These are phyloP conservation scores for Pythium coloratum DNA, from an alignment of 352 stramenopile species.

Conservation along the genomic window DNA sequence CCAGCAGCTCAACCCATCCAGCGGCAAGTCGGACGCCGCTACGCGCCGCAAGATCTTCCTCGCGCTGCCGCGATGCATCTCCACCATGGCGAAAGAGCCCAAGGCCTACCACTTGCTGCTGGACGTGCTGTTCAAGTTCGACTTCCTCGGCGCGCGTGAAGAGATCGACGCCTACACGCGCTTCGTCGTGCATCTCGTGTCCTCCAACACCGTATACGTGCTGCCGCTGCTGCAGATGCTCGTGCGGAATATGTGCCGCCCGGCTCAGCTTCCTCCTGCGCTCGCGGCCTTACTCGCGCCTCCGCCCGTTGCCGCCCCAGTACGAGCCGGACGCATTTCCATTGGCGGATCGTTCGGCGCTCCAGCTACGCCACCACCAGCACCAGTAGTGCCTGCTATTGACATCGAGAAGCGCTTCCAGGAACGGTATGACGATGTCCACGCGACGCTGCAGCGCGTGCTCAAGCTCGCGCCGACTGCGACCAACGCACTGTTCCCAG, in stretches of 20 bases:
- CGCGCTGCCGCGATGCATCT: conserved; percentile 75
- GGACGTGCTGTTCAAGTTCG: conserved; percentile 83
- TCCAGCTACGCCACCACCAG: background rate
- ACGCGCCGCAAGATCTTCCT: conserved; percentile 74
- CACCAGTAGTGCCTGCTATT: conserved; percentile 21
- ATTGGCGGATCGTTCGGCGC: conserved; percentile 50
- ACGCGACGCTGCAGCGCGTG: conserved; percentile 62
- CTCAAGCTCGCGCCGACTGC: conserved; percentile 75
- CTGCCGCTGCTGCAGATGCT: conserved; percentile 84
- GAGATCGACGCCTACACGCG: conserved; percentile 71
- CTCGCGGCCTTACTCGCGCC: conserved; percentile 27
- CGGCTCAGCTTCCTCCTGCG: conserved; percentile 44
- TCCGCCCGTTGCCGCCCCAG: background rate
- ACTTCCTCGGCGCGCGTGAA: conserved; percentile 50
- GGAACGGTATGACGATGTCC: conserved; percentile 56
- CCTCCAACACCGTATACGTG: conserved; percentile 82
- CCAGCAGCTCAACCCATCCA: conserved; percentile 50
- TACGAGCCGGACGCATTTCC: conserved; percentile 29
- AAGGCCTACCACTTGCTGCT: conserved; percentile 69
- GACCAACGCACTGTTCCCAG: conserved; percentile 72
- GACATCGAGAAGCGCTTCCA: conserved; percentile 59
- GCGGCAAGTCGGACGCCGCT: conserved; percentile 35
- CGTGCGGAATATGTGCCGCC: conserved; percentile 66
- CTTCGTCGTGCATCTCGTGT: conserved; percentile 80
- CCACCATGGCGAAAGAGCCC: conserved; percentile 65